Percentiles rank a stretch among this genome's conserved stretches.
These are phyloP conservation scores for Fusarium sp. DNA, from an alignment of 2,329 filamentous ascomycete species.

Conservation along the genomic window DNA sequence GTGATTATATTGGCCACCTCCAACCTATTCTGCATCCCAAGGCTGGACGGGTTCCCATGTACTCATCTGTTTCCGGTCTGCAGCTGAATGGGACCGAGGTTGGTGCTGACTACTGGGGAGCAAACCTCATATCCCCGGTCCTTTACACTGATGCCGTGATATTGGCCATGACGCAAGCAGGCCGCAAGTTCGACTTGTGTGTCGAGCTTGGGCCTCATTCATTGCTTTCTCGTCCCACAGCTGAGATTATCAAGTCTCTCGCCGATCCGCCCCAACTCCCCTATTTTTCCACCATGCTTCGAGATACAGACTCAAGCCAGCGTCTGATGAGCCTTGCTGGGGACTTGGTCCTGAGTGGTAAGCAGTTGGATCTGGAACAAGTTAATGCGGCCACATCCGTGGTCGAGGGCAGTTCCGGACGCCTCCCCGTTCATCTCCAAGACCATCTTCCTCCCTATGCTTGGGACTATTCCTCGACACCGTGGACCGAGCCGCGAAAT, in stretches of 20 bases:
- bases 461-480: constrained; percentile 40
- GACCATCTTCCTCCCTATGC: constrained; percentile 37
- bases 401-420: constrained; percentile 15
- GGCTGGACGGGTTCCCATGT: constrained; percentile 30
- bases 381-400: constrained; percentile 25
- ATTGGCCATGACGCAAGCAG: constrained; percentile 27
- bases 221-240: constrained; percentile 36
- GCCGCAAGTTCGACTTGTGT: constrained; percentile 31
- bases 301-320: constrained; percentile 36
- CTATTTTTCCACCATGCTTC: constrained; percentile 36
- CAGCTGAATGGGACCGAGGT: constrained; percentile 34
- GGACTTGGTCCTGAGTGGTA: constrained; percentile 37
- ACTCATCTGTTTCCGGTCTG: constrained; percentile 32
- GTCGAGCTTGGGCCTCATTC: constrained; percentile 37
- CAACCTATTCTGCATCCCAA: constrained; percentile 26
- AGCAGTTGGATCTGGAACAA: constrained; percentile 27
- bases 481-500: constrained; percentile 37
- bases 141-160: constrained; percentile 39
- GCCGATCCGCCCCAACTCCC: constrained; percentile 23
- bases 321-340: constrained; percentile 35
- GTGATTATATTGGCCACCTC: constrained; percentile 32
- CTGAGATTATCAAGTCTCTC: constrained; percentile 34
- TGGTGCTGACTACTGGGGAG: constrained; percentile 36
- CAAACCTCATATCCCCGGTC: constrained; percentile 38
- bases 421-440: constrained; percentile 36